Evolutionary conservation across 768 basidiomycete genomes (phyloP).

Genomic region (Trametes elegans): DNA sequence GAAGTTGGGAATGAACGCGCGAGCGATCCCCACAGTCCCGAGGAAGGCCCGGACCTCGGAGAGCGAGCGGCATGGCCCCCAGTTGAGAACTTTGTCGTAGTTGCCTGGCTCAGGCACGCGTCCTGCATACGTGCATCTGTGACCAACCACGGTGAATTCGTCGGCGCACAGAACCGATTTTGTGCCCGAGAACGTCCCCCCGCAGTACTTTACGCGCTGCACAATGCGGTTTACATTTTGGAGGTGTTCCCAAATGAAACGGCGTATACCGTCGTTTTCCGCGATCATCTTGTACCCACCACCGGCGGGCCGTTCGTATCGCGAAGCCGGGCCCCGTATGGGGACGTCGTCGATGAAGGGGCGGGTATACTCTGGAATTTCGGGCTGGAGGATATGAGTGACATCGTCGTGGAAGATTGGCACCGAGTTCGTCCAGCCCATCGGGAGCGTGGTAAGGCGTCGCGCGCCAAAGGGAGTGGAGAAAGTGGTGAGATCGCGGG

Average conservation of each 20-base stretch:
- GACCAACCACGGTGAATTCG: slow-evolving; percentile 38
- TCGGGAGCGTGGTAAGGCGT: slow-evolving; percentile 6
- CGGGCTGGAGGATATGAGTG: slow-evolving; percentile 9
- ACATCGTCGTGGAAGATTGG: slow-evolving; percentile 19
- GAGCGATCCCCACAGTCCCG: slow-evolving; percentile 23
- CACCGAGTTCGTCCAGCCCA: slow-evolving; percentile 25
- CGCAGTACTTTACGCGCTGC: slow-evolving; percentile 27
- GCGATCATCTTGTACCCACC: slow-evolving; percentile 21
- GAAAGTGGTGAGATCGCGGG: too few species aligned
- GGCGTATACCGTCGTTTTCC: slow-evolving; percentile 29
- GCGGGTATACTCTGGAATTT: slow-evolving; percentile 14
- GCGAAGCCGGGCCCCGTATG: slow-evolving; percentile 10
- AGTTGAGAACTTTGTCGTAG: slow-evolving; percentile 25
- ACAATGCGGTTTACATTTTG: too few species aligned
- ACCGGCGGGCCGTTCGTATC: slow-evolving; percentile 5
- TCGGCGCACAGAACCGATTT: slow-evolving; percentile 1
- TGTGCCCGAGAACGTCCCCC: slow-evolving; percentile 24
- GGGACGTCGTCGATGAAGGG: slow-evolving; percentile 21
- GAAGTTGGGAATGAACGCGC: slow-evolving; percentile 26
- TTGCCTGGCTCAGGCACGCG: slow-evolving; percentile 28
- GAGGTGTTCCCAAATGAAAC: slow-evolving; percentile 39
- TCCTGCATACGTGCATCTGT: too few species aligned
- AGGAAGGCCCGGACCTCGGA: slow-evolving; percentile 29
- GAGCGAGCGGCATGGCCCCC: slow-evolving; percentile 19
- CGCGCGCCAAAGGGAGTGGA: slow-evolving; percentile 11